These are phyloP conservation scores for Podosphaera fusca DNA, from an alignment of 2,329 filamentous ascomycete species.

Conservation along the genomic window DNA sequence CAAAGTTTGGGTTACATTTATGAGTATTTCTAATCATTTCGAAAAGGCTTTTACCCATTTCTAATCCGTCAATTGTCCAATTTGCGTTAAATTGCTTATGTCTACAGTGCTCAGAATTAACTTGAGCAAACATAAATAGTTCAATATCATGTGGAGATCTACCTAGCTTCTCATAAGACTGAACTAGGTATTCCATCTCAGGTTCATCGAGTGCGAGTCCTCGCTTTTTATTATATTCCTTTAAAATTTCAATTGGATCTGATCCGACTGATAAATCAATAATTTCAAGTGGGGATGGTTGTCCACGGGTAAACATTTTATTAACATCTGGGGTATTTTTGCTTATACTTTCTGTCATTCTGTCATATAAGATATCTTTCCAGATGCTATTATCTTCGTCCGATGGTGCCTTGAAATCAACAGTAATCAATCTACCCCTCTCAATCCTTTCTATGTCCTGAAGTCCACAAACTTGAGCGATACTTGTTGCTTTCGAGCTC, in stretches of 20 bases:
- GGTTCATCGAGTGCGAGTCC: constrained; percentile 71
- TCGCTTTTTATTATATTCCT: constrained; percentile 61
- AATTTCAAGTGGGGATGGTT: constrained; percentile 40
- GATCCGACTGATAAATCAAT: constrained; percentile 49
- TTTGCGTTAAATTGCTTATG: constrained; percentile 86
- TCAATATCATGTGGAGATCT: constrained; percentile 59
- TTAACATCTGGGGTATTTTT: constrained; percentile 42
- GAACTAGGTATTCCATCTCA: constrained; percentile 87
- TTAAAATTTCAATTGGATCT: constrained; percentile 48
- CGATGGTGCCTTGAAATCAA: constrained; percentile 31
- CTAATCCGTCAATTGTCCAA: constrained; percentile 78
- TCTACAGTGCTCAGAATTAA: constrained; percentile 80
- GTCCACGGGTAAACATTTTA: constrained; percentile 53
- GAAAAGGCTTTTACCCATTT: constrained; percentile 64
- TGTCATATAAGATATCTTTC: constrained; percentile 60
- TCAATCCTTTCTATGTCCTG: constrained; percentile 58
- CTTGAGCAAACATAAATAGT: constrained; percentile 97
- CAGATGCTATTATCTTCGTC: constrained; percentile 19
- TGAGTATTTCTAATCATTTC: constrained; percentile 95
- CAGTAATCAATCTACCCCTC: constrained; percentile 56
- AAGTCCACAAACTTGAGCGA: constrained; percentile 76
- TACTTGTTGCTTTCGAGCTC: constrained; percentile 90
- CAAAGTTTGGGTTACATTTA: constrained; percentile 53
- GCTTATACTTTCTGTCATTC: constrained; percentile 79
- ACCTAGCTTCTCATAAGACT: constrained; percentile 43